Base-by-base conservation (phyloP, 2,329 filamentous ascomycete species). In the Aureobasidium sp. region DNA sequence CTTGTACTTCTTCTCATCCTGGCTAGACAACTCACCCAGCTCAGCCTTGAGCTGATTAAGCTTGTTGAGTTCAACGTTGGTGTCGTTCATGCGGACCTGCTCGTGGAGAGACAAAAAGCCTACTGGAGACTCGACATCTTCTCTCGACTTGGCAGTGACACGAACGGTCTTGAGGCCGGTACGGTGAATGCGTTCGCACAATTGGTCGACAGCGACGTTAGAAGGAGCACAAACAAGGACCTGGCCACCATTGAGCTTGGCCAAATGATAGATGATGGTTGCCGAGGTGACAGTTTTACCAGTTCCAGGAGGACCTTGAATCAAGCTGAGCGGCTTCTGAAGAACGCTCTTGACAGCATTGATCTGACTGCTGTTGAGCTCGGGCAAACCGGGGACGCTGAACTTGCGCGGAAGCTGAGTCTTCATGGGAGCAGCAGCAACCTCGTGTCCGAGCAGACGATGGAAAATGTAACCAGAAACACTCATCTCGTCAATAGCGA, bases 401-500 rank as follows among this genome's bases (percentile, higher is more conserved):
- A 96, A 97, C 77, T 97, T 97, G 79, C 95, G 94, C 64, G 94
- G 94, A 74, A 97, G 84, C 68, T 90, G 89, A 32, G 91, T 92
- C 80, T 97, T 97, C 87, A 97, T 94, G 6, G 93, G 91, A 57
- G 91, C 92, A 42, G 93, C 86, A 32, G 91, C 91, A 63, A 97
- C 94, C 72, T 97, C 93, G 70, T 97, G 91, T 59, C 94, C 94
- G 36, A 99, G 85, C 27, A 99, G 83, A 67, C 94, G 94, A 74
- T 99, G 94, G 79, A 97, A 99, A 66, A 99, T 96, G 76, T 97
- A 99, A 41, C 94, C 94, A 27, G 94, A 97, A 47, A 99, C 93
- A 71, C 92, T 97, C 88, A 96, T 90, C 75, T 99, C 94, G 68
- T 99, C 93, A 48, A 97, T 86, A 6, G 94, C 94, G 72, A 99